These are phyloP conservation scores for Boechera divaricarpa DNA, from an alignment of 345 rosid species.

Conservation along the genomic window DNA sequence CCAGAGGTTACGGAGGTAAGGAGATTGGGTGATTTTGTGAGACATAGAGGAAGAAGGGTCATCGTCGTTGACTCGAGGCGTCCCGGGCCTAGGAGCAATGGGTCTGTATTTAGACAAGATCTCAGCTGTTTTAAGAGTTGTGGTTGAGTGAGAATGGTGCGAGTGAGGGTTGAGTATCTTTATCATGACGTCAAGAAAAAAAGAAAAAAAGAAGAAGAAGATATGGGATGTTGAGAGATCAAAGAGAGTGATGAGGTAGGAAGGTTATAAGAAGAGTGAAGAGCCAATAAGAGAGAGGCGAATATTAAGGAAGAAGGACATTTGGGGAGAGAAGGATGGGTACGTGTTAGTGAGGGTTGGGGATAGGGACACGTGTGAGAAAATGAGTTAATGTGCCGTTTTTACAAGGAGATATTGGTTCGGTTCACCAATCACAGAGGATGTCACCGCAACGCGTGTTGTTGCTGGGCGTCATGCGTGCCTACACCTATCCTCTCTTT, in stretches of 20 bases:
- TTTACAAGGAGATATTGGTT: conserved; percentile 38
- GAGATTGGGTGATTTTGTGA: conserved; percentile 72
- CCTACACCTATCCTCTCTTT: conserved; percentile 66
- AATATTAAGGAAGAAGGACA: conserved; percentile 55
- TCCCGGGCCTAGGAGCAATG: conserved; percentile 88
- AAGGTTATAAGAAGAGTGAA: conserved; percentile 50
- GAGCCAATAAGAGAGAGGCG: conserved; percentile 55
- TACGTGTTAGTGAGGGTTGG: conserved; percentile 67
- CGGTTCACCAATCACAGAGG: conserved; percentile 51
- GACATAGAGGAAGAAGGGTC: conserved; percentile 59
- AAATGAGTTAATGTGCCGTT: conserved; percentile 50
- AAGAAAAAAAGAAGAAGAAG: not conserved
- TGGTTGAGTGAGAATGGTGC: conserved; percentile 35
- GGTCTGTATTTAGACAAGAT: conserved; percentile 94
- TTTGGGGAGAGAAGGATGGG: conserved; percentile 61
- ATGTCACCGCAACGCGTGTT: conserved; percentile 65
- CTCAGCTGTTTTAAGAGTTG: conserved; percentile 81
- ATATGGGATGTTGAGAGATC: conserved; percentile 30
- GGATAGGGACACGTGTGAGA: conserved; percentile 63
- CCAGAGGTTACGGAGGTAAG: conserved; percentile 80
- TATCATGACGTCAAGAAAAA: conserved; percentile 51
- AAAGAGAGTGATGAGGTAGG: conserved; percentile 26
- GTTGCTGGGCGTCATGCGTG: conserved; percentile 73
- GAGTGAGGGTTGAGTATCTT: conserved; percentile 65
- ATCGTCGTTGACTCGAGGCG: conserved; percentile 36